Conservation (phyloP, 176 grass and related monocot species). For the Eremochloa ophiuroides region DNA sequence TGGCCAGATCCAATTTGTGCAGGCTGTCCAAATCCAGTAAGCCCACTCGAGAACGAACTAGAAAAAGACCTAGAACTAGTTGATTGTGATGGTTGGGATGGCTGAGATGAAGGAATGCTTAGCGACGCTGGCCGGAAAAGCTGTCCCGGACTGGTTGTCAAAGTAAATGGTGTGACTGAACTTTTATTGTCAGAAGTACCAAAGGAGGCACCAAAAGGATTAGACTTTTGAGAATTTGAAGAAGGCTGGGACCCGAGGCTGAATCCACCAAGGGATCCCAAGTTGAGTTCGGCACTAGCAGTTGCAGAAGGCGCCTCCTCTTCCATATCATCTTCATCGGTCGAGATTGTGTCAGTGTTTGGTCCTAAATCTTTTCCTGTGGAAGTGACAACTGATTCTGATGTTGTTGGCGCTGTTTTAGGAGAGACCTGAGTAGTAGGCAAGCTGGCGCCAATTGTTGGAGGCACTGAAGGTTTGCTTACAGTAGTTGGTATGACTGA, state of each 20-base stretch:
- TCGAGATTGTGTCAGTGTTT: conserved; percentile 29
- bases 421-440: conserved; percentile 39
- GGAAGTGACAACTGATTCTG: conserved; percentile 29
- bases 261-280: conserved; percentile 80
- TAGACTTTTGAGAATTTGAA: conserved; percentile 64
- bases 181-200: conserved; percentile 45
- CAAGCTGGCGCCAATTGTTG: conserved; percentile 25
- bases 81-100: conserved; percentile 56
- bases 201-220: conserved; percentile 81
- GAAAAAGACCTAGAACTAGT: conserved; percentile 60
- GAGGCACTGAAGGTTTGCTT: conserved; percentile 41
- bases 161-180: conserved; percentile 35
- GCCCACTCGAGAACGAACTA: conserved; percentile 51
- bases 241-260: conserved; percentile 60
- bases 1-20: conserved; percentile 57
- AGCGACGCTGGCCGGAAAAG: conserved; percentile 80
- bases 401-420: conserved; percentile 23
- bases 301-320: conserved; percentile 66
- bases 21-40: conserved; percentile 85
- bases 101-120: conserved; percentile 72
- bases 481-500: conserved; percentile 23
- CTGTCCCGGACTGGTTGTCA: conserved; percentile 65
- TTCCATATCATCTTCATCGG: conserved; percentile 96
- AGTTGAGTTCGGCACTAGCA: conserved; percentile 47
- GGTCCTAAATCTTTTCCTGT: conserved; percentile 44